Base-by-base conservation (phyloP, 2,329 filamentous ascomycete species). In the Colletotrichum sp. region DNA sequence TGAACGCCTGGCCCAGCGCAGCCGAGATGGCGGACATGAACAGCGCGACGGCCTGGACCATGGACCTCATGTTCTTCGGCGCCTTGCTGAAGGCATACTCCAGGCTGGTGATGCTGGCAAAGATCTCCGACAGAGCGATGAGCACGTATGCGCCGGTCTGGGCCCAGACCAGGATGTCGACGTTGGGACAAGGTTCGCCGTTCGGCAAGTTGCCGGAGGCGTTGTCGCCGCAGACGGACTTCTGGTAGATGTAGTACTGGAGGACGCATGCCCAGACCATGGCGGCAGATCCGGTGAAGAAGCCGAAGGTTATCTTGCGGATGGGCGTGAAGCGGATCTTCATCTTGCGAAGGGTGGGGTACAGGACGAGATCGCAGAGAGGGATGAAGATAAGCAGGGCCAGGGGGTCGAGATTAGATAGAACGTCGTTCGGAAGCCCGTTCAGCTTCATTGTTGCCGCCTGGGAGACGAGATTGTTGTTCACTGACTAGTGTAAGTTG, bases 311-410 rank as follows among this genome's bases (percentile, higher is more conserved):
- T 79, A 96, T 95, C 83, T 92, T 92, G 84, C 91, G 94, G 83
- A 95, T 92, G n/a, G 93, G 94, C 0, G 89, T 92, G 83, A 95
- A 93, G 72, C 87, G 87, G 79, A 95, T 89, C 73, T 89, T 89
- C n/a, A 85, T 79, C 77, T 89, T 91, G 78, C 91, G 90, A 61
- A 95, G 87, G 27, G 87, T 78, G 0, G 94, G 94, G 81, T 95
- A 96, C 73, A 95, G 79, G 66, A 93, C 62, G 24, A 86, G 87
- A 80, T 96, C 87, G 78, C 89, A 86, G 43, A 93, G 94, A 64
- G 96, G 89, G 43, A 96, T 90, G 82, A 96, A 96, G 18, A 94
- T 96, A 66, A 94, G 96, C 80, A 96, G 87, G 75, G 94, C 94
- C 86, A 96, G 96, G 81, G 93, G 94, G 76, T 87, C 90, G 65